These are phyloP conservation scores for Knufia petricola DNA, from an alignment of 2,329 filamentous ascomycete species.

Conservation along the genomic window DNA sequence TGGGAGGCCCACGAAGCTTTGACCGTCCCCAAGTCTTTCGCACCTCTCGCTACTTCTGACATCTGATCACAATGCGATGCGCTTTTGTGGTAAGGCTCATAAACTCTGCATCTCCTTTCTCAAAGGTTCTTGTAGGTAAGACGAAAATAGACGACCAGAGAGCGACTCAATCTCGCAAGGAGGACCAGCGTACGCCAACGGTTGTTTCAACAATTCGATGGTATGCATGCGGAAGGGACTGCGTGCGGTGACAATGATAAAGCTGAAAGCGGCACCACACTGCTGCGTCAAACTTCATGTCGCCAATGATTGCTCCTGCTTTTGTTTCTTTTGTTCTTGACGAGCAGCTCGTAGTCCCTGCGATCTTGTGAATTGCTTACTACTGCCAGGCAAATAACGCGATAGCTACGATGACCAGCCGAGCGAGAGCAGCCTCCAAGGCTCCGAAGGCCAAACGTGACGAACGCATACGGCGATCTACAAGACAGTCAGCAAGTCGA, in stretches of 20 bases:
- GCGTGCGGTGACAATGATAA: background rate
- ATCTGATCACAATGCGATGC: no score
- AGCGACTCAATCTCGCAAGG: no score
- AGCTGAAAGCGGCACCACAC: background rate
- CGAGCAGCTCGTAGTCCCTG: background rate
- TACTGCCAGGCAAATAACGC: background rate
- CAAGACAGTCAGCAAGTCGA: background rate
- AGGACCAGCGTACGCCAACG: background rate
- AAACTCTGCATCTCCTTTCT: no score
- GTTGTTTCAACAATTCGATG: background rate
- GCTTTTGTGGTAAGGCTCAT: no score
- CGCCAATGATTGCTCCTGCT: background rate
- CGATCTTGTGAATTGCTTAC: background rate
- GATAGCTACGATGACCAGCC: background rate
- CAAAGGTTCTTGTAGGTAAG: no score
- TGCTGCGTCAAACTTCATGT: background rate
- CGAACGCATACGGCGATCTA: background rate
- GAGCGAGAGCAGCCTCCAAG: background rate
- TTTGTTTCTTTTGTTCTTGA: background rate
- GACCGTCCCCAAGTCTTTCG: background rate
- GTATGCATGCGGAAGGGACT: background rate
- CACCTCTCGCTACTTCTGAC: no score
- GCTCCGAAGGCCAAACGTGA: background rate
- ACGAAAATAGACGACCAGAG: no score
- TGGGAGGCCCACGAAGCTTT: conserved; percentile 13